Conservation (phyloP, 148 eudicot species). For the Nepenthes gracilis region DNA sequence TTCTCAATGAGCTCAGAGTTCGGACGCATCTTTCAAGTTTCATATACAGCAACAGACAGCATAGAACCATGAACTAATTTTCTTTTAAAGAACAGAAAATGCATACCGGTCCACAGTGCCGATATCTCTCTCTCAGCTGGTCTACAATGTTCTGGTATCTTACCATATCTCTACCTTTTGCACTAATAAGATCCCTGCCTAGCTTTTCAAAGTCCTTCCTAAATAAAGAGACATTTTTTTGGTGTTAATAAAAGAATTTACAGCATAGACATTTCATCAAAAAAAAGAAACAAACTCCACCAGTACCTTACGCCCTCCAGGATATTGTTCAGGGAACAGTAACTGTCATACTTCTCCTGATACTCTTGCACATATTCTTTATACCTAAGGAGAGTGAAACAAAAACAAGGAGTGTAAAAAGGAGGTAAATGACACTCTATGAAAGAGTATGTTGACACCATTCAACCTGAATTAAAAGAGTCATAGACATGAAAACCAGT, state of each 20-base stretch:
- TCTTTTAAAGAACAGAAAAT: too few relatives aligned
- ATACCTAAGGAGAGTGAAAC: constrained; percentile 32
- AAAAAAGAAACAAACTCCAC: neutral
- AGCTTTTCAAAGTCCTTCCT: constrained; percentile 64
- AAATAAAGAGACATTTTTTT: constrained; percentile 2
- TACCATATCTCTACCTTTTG: constrained; percentile 58
- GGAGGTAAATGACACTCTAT: neutral
- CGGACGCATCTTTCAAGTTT: too few relatives aligned
- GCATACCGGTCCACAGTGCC: constrained; percentile 67
- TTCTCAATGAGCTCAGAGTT: too few relatives aligned
- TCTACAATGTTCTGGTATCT: constrained; percentile 45
- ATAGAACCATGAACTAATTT: too few relatives aligned
- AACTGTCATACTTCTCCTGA: constrained; percentile 73
- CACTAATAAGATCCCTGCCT: constrained; percentile 67
- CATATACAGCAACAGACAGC: too few relatives aligned
- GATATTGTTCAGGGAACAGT: constrained; percentile 60
- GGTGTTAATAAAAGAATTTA: neutral
- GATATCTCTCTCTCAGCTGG: constrained; percentile 68
- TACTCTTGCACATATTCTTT: constrained; percentile 78
- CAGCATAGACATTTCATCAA: constrained; percentile 2
- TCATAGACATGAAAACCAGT: neutral
- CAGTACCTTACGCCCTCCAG: constrained; percentile 62
- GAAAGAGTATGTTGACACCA: neutral
- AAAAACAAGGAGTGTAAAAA: neutral
- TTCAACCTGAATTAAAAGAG: neutral